phyloP scores from a whole-genome alignment of 2,329 filamentous ascomycete species.

The Amauroascus niger region DNA sequence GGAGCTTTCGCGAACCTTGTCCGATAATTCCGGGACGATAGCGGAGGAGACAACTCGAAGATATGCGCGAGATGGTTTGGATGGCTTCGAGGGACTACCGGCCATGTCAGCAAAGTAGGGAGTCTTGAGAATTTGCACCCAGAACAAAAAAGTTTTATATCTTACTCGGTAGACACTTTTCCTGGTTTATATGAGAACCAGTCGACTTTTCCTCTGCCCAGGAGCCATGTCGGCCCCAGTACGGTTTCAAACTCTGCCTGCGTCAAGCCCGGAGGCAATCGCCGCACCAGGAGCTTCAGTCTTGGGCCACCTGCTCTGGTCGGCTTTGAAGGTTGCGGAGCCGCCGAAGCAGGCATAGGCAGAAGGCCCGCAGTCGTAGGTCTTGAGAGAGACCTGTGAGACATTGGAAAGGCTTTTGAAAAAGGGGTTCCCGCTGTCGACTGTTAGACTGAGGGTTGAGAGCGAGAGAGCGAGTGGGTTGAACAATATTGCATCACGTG shows the following conservation, averaged over 20 bases:
- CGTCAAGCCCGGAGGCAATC: constrained; percentile 77
- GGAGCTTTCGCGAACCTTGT: constrained; percentile 55
- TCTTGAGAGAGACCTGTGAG: not conserved
- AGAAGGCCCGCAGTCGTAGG: constrained; percentile 29
- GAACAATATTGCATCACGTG: no score
- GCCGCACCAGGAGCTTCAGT: constrained; percentile 74
- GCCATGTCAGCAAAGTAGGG: not conserved
- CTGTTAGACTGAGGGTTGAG: not conserved
- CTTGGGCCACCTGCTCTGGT: constrained; percentile 46
- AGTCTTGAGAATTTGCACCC: no score
- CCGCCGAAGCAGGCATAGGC: constrained; percentile 41
- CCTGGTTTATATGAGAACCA: constrained; percentile 65
- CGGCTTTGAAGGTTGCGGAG: constrained; percentile 25
- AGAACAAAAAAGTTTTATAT: constrained; percentile 16
- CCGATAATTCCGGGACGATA: constrained; percentile 57
- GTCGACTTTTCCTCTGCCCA: constrained; percentile 71
- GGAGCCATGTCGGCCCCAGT: constrained; percentile 71
- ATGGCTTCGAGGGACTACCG: constrained; percentile 69
- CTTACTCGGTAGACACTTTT: constrained; percentile 77
- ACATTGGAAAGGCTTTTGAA: not conserved
- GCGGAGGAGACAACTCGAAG: constrained; percentile 67
- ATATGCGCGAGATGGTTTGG: constrained; percentile 69
- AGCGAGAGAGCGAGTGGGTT: no score
- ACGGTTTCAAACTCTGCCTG: constrained; percentile 62
- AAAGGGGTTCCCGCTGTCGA: not conserved